phyloP scores from a whole-genome alignment of 73 alveolate genomes.

The Symbiodinium pilosum region DNA sequence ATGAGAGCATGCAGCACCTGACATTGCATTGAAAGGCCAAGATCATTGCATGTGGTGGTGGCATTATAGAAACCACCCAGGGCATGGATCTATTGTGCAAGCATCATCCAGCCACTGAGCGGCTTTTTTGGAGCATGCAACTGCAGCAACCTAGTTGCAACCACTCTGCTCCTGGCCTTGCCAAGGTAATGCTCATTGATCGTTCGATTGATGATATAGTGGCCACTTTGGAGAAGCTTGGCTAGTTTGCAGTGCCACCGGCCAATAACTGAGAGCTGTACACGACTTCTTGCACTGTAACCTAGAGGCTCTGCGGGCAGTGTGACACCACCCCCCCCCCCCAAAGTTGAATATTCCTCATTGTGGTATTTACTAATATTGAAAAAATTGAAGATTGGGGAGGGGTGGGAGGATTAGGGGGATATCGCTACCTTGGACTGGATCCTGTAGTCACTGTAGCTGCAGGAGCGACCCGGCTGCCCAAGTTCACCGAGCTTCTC shows the following conservation, averaged over 20 bases:
- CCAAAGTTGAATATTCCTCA: too few relatives aligned
- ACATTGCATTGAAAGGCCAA: background rate
- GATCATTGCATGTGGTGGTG: conserved; percentile 75
- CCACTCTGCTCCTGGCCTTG: background rate
- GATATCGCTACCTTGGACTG: too few relatives aligned
- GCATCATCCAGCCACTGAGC: conserved; percentile 41
- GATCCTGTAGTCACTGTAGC: background rate
- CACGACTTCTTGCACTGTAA: too few relatives aligned
- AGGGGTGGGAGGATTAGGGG: too few relatives aligned
- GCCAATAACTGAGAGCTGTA: too few relatives aligned
- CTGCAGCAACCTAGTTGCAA: background rate
- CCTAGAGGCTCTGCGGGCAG: too few relatives aligned
- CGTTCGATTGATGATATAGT: conserved; percentile 71
- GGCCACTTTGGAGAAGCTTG: conserved; percentile 55
- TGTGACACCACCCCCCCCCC: too few relatives aligned
- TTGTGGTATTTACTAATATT: too few relatives aligned
- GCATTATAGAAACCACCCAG: conserved; percentile 55
- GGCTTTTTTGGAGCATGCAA: background rate
- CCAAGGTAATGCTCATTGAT: conserved; percentile 62
- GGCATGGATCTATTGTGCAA: conserved; percentile 49
- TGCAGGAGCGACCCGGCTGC: conserved; percentile 62
- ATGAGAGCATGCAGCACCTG: too few relatives aligned
- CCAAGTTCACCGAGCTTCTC: conserved; percentile 80
- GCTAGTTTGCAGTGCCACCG: background rate
- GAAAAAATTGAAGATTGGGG: too few relatives aligned